Percentiles rank a stretch among this genome's conserved stretches.
Conservation (phyloP, 2,329 filamentous ascomycete genomes). For the Alternaria postmessia region DNA sequence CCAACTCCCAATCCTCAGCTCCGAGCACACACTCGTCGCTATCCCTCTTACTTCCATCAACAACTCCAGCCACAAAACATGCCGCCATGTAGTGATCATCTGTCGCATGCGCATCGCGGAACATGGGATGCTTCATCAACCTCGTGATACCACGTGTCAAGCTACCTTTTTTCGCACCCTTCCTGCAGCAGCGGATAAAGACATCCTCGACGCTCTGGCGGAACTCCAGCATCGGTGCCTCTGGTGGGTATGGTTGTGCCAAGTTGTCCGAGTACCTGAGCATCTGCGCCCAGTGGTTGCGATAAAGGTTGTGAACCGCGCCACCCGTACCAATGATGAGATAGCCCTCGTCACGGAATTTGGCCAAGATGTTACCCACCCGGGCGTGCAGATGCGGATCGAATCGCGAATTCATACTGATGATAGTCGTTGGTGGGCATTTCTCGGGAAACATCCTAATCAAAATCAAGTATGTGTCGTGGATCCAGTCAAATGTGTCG, state of each 20-base stretch:
- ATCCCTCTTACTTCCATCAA: constrained; percentile 31
- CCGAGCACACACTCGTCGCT: constrained; percentile 37
- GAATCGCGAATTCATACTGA: constrained; percentile 64
- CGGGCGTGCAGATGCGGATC: constrained; percentile 66
- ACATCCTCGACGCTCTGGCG: constrained; percentile 70
- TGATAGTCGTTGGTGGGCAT: constrained; percentile 72
- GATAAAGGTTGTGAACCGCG: constrained; percentile 74
- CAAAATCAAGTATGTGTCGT: constrained; percentile 73
- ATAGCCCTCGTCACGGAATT: constrained; percentile 63
- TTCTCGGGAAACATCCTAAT: constrained; percentile 71
- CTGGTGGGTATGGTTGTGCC: neutral
- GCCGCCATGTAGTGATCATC: constrained; percentile 75
- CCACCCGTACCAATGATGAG: constrained; percentile 68
- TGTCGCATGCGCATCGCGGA: constrained; percentile 71
- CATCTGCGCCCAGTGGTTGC: constrained; percentile 72
- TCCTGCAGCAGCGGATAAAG: constrained; percentile 57
- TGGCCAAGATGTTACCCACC: constrained; percentile 65
- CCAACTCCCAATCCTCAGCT: constrained; percentile 45
- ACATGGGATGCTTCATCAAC: constrained; percentile 73
- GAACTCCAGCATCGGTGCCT: constrained; percentile 63
- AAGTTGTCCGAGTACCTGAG: constrained; percentile 64
- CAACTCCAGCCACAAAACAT: constrained; percentile 67
- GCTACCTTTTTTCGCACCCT: constrained; percentile 56
- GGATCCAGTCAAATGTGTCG: constrained; percentile 72
- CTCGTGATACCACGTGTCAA: constrained; percentile 65